Conservation (phyloP, 495 filamentous ascomycete genomes). For the Parathielavia appendiculata region DNA sequence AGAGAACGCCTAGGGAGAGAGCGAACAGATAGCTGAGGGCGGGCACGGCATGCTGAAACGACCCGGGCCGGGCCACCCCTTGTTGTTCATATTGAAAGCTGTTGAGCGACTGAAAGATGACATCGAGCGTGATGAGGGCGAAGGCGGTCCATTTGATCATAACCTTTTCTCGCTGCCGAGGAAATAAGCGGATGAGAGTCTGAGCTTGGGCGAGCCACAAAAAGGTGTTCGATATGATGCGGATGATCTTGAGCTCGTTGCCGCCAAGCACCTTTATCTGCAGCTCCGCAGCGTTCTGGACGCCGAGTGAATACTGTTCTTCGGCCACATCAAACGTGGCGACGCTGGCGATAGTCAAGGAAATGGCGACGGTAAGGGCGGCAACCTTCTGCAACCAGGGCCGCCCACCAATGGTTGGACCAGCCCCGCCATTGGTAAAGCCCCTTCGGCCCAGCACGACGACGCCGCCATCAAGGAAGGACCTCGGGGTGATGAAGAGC, state of each 20-base stretch:
- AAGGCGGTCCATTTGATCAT: conserved; percentile 99
- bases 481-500: conserved; percentile 85
- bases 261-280: conserved; percentile 72
- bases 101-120: conserved; percentile 81
- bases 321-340: conserved; percentile 83
- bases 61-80: conserved; percentile 57
- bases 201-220: conserved; percentile 97
- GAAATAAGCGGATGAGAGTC: conserved; percentile 90
- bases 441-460: conserved; percentile 78
- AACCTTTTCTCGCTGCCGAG: conserved; percentile 92
- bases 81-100: conserved; percentile 60
- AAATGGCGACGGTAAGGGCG: conserved; percentile 82
- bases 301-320: conserved; percentile 66
- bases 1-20: conserved; percentile 78
- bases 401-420: conserved; percentile 81
- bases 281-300: conserved; percentile 64
- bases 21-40: conserved; percentile 93
- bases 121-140: conserved; percentile 83
- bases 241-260: conserved; percentile 77
- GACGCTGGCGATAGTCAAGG: conserved; percentile 84
- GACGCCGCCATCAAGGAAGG: conserved; percentile 77
- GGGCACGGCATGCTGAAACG: conserved; percentile 83
- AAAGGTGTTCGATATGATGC: conserved; percentile 88
- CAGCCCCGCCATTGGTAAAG: conserved; percentile 74
- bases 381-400: conserved; percentile 97